phyloP scores from a whole-genome alignment of 495 filamentous ascomycete genomes.

The Penicillium egyptiacum region DNA sequence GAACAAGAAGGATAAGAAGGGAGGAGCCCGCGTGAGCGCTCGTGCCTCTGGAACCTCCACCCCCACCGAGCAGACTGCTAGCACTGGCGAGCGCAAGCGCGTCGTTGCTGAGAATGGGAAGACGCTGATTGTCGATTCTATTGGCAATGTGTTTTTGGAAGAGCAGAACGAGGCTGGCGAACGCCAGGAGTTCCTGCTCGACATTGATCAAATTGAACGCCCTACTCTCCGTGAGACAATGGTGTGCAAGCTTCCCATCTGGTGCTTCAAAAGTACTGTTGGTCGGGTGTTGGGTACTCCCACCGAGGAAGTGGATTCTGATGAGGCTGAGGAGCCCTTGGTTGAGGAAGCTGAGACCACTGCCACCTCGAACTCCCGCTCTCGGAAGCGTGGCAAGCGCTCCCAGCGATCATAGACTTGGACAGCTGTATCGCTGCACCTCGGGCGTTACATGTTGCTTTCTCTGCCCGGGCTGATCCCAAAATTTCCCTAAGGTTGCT shows the following conservation, averaged over 20 bases:
- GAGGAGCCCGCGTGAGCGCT: conserved; percentile 35
- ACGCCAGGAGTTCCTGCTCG: conserved; percentile 77
- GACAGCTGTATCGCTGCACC: neutral
- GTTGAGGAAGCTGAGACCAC: conserved; percentile 35
- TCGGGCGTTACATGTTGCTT: neutral
- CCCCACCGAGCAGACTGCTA: conserved; percentile 44
- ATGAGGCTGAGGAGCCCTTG: conserved; percentile 32
- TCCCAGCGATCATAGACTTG: conserved; percentile 35
- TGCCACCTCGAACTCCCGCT: conserved; percentile 25
- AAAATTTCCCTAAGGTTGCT: conserved; percentile 2
- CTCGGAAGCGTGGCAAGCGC: conserved; percentile 36
- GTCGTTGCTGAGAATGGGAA: conserved; percentile 95
- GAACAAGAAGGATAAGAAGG: conserved; percentile 63
- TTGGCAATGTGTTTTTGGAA: conserved; percentile 89
- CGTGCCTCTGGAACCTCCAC: conserved; percentile 50
- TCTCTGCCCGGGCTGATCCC: neutral
- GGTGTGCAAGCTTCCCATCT: conserved; percentile 65
- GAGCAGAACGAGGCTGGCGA: conserved; percentile 85
- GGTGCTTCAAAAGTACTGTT: conserved; percentile 58
- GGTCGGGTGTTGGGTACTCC: conserved; percentile 51
- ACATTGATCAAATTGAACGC: conserved; percentile 64
- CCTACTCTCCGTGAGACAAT: conserved; percentile 71
- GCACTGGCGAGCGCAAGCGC: conserved; percentile 70
- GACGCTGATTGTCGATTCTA: conserved; percentile 84
- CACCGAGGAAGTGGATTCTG: conserved; percentile 30